These are phyloP conservation scores for Schizochytrium sp. DNA, from an alignment of 108 stramenopile species.

Conservation along the genomic window DNA sequence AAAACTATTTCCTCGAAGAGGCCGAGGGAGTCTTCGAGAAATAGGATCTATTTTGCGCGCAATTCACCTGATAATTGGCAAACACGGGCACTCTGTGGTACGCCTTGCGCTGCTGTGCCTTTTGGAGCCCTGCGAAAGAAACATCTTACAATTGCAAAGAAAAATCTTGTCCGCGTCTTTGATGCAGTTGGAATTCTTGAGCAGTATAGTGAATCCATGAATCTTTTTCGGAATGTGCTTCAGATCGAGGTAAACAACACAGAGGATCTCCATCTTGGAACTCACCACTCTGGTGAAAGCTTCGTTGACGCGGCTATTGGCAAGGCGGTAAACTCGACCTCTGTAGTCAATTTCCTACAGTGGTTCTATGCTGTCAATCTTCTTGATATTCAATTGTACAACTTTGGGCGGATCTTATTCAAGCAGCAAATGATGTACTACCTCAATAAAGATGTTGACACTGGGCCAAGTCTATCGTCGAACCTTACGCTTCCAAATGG, in stretches of 20 bases:
- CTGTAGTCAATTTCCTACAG: background rate
- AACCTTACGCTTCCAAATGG: background rate
- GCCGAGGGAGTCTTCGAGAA: too few species aligned
- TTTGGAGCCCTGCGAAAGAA: background rate
- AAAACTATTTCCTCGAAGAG: too few species aligned
- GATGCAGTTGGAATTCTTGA: background rate
- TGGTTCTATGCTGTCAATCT: constrained; percentile 38
- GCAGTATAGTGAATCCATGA: background rate
- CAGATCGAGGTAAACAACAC: background rate
- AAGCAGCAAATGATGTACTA: background rate
- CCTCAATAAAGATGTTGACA: background rate
- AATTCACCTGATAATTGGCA: constrained; percentile 9
- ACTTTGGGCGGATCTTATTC: background rate
- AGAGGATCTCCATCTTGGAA: background rate
- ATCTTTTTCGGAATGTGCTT: background rate
- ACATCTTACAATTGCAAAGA: background rate
- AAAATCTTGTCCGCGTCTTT: background rate
- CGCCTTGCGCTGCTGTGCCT: background rate
- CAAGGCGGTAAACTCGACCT: background rate
- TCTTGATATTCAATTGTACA: constrained; percentile 28
- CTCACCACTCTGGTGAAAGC: background rate
- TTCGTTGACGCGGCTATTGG: background rate
- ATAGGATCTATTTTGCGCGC: background rate
- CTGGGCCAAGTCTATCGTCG: background rate
- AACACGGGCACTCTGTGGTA: background rate